Evolutionary conservation across 2,329 filamentous ascomycete species (phyloP), one percentile per base, ranked within the genome.

Genomic region (Diaporthe sp.): DNA sequence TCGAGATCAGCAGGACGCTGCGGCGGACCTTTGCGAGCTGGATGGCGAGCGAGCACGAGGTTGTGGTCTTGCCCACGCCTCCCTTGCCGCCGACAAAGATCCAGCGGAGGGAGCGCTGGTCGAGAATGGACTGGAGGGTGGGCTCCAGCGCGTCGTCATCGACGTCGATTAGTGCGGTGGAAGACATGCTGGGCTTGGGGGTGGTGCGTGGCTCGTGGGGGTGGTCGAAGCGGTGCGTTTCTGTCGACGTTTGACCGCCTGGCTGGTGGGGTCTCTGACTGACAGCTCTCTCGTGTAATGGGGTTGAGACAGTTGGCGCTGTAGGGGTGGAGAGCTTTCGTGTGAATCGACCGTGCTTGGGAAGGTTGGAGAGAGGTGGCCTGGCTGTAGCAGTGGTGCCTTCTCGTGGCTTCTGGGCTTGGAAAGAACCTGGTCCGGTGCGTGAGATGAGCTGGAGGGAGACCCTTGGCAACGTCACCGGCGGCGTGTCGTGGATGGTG

Each of bases 51-150:
- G 96, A 98, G 87, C 97, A 99, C 10, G 96, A 98, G 22, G 97
- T 99, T n/a, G 97, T 99, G 39, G 97, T 99, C 89, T 99, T 99
- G 84, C 97, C 97, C 61, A 99, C 97, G 83, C 97, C 97, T 82
- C 97, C 97, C 87, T 99, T 99, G 79, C 97, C 97, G 81, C 97
- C 97, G 76, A 99, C 97, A 82, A 99, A 99, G 86, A 99, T 98
- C 97, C 97, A 99, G 84, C 97, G 95, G 74, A 99, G 92, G 46
- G 94, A 93, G 85, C 95, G 95, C 86, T 99, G 97, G 88, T 98
- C 95, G 81, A 99, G 92, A 82, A 99, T 95, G 78, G 94, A 94
- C 87, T 98, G 94, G 82, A 99, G 94, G 71, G 94, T 95, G 65
- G 97, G 96, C 88, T 98, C 96, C 87, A 98, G 92, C 80, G 91